Evolutionary conservation across 805 yeast species (phyloP), one percentile per base, ranked within the genome.

Genomic region (Saturnispora hagleri): DNA sequence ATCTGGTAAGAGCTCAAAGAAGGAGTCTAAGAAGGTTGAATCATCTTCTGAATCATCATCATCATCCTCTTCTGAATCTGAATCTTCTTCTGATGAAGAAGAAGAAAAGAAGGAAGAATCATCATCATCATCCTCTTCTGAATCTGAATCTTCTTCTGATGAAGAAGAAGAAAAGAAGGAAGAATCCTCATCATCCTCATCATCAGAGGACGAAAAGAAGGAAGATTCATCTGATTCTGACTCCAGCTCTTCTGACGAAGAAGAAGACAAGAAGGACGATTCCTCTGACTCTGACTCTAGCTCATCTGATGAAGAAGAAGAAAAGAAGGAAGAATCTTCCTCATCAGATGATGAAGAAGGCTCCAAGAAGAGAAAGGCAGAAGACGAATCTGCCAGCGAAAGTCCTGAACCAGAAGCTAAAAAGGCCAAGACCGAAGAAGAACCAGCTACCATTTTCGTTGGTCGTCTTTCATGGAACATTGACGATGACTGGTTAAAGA

Each of bases 401-500:
- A 47, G 54, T 24, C 67, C 71, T 54, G 72, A 72, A 55, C 64
- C 74, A 40, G 70, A 71, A 50, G 58, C 73, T 54, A 85, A 84
- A 75, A 81, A 79, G 69, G 64, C 70, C 49, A 71, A 67, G 57
- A 53, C 63, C 36, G 70, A 66, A 50, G 70, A 69, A 48, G 6
- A 84, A 71, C 84, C 89, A 62, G 86, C 91, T 54, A 91, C 98
- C 55, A 70, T 93, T 59, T 93, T 93, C 64, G 98, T 90, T 58
- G 99, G 99, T 64, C 84, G 98, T 75, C 80, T 93, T 65, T 89
- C 98, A 20, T 93, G 98, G 98, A 86, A 82, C 71, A 80, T 93
- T 64, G 99, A 93, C 66, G 97, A 90, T 68, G 95, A 84, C 55
- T 87, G 96, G 96, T 81, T 93, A 69, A 76, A 77, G 71, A 74